phyloP scores from a whole-genome alignment of 192 early-diverging fungal species.

The Dispira simplex region DNA sequence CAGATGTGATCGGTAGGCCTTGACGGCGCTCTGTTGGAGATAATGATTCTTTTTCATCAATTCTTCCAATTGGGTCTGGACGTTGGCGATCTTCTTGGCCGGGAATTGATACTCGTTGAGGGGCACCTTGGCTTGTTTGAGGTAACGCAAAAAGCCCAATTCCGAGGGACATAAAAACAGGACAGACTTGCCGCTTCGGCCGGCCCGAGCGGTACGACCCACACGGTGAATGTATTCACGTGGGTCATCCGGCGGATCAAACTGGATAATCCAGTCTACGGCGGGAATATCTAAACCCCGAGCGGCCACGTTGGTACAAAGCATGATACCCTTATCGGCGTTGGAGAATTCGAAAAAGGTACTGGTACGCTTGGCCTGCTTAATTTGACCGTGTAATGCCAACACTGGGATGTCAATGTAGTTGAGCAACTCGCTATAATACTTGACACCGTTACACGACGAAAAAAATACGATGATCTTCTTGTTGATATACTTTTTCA shows the following conservation, averaged over 20 bases:
- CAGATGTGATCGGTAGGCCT: constrained; percentile 92
- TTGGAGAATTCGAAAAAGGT: constrained; percentile 99
- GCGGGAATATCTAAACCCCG: constrained; percentile 95
- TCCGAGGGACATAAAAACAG: constrained; percentile 89
- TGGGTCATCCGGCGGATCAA: constrained; percentile 98
- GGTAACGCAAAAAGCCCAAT: constrained; percentile 86
- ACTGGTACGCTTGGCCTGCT: constrained; percentile 96
- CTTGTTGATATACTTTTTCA: constrained; percentile 94
- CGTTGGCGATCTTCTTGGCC: constrained; percentile 83
- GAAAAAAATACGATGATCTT: constrained; percentile 98
- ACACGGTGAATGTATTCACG: constrained; percentile 93
- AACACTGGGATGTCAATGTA: constrained; percentile 98
- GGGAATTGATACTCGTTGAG: constrained; percentile 99
- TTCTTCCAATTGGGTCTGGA: constrained; percentile 92
- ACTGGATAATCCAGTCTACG: constrained; percentile 99
- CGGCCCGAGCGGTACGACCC: constrained; percentile 90
- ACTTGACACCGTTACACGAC: constrained; percentile 94
- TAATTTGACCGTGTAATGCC: constrained; percentile 94
- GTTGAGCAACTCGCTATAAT: constrained; percentile 93
- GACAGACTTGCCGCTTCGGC: constrained; percentile 79
- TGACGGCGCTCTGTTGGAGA: constrained; percentile 85
- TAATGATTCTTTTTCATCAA: constrained; percentile 98
- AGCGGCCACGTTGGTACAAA: constrained; percentile 96
- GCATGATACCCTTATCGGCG: constrained; percentile 79
- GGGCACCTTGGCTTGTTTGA: constrained; percentile 97